Evolutionary conservation across 2,329 filamentous ascomycete species (phyloP), one percentile per base, ranked within the genome.

Genomic region (Microdochium trichocladiopsis): DNA sequence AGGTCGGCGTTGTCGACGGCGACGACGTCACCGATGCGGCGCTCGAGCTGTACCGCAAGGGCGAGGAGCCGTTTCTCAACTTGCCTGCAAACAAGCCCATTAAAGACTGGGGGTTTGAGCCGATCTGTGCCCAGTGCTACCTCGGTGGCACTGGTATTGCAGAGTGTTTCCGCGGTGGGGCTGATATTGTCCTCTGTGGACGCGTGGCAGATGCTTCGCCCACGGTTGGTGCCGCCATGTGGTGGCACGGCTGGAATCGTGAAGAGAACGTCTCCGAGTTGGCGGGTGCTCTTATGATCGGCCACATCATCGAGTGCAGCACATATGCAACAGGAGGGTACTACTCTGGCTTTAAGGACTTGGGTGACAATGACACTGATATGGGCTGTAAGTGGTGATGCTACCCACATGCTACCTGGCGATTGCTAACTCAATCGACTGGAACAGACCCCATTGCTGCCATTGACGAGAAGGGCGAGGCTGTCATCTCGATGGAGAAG

Each of bases 191-290:
- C 14, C 60, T 68, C 22, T 67, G 65, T 48, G 66, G 66, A 8
- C 60, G 67, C 33, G 66, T 68, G 2, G 63, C 65, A 0, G 67
- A 69, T 55, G 68, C 69, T 1, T 64, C 61, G 12, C 69, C 67
- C 0, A 72, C 75, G 1, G 74, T 76, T 24, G 74, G 70, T 0
- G 73, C 73, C 1, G 72, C 73, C 0, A 72, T 69, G 69, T 77
- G 63, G 53, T 77, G 74, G 74, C 64, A 76, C 54, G 58, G 62
- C 1, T 62, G 60, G 60, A 47, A 25, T 9, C 50, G 36, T 2
- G 45, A 52, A 12, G 36, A 41, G 5, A 24, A 60, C 12, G 53
- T 53, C 23, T 53, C 59, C 48, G 24, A 54, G 50, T 54, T 62
- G 25, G 60, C 58, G 4, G 53, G 56, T 2, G 50, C 60, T 4